These are phyloP conservation scores for Euphorbia corollata DNA, from an alignment of 441 rosid genomes.

Conservation along the genomic window DNA sequence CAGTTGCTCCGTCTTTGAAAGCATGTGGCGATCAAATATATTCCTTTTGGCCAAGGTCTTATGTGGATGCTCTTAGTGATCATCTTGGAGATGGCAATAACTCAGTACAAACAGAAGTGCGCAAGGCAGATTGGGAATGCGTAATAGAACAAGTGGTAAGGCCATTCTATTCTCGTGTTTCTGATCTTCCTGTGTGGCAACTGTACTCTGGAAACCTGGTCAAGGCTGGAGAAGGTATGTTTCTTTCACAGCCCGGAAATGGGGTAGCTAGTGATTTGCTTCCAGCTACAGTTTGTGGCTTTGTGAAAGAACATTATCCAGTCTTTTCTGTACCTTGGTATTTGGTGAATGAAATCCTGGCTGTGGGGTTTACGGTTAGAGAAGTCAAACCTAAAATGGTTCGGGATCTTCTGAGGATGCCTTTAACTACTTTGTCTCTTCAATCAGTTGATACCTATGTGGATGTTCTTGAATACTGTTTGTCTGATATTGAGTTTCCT, in stretches of 20 bases:
- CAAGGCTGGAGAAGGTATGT: conserved; percentile 97
- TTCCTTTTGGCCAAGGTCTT: conserved; percentile 94
- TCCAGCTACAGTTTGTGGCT: conserved; percentile 90
- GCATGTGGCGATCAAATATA: conserved; percentile 66
- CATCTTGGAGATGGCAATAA: conserved; percentile 32
- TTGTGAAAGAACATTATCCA: conserved; percentile 94
- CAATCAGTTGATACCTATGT: conserved; percentile 78
- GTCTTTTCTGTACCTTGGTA: conserved; percentile 98
- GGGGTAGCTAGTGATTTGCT: conserved; percentile 73
- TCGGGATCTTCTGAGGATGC: conserved; percentile 67
- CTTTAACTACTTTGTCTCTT: conserved; percentile 64
- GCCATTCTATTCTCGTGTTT: conserved; percentile 81
- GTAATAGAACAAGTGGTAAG: conserved; percentile 69
- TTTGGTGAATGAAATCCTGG: conserved; percentile 80
- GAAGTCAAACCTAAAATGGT: conserved; percentile 99
- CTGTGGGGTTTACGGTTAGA: conserved; percentile 59
- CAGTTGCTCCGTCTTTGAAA: conserved; percentile 54
- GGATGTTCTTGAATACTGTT: conserved; percentile 92
- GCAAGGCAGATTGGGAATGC: conserved; percentile 74
- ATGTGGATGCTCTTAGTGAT: conserved; percentile 27
- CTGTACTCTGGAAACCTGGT: conserved; percentile 88
- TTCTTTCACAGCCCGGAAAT: conserved; percentile 90
- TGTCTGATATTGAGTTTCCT: conserved; percentile 70
- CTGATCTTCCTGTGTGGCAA: conserved; percentile 97
- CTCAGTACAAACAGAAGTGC: conserved; percentile 30